Base-by-base conservation (phyloP, 148 eudicot species). In the Camellia sinensis region DNA sequence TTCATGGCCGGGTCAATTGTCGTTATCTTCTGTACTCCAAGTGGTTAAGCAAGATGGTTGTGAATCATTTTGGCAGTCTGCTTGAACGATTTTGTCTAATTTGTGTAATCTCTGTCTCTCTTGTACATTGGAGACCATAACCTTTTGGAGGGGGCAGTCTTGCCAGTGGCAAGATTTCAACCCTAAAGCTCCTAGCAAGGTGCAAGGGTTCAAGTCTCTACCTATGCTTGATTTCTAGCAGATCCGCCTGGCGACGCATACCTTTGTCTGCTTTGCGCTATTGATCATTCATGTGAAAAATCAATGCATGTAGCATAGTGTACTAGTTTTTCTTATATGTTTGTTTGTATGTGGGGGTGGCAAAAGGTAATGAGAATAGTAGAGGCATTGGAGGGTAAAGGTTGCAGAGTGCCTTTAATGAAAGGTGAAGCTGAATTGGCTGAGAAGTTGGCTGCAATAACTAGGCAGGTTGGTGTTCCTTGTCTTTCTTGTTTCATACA, bases 361-460 rank as follows among this genome's bases (percentile, higher is more conserved):
- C 17, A 77, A 82, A 75, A 96, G 98, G 83, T 90, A 44, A 93
- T 93, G 99, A 90, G 98, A 90, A 92, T 96, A 78, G 86, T 96
- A 21, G 98, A 96, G 89, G 99, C 95, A 41, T 86, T 96, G 78
- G 99, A 96, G 84, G 92, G 95, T 62, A 93, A 90, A 86, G 98
- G 99, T 70, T 88, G 87, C 74, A 87, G 98, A 60, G 77, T 93
- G 81, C 98, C 99, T 77, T 82, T 96, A 64, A 92, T 87, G 90
- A 96, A 96, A 85, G 97, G 97, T 74, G 99, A 96, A 85, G 98
- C 85, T 85, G 97, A 93, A 84, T 84, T 96, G 82, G 98, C 95
- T 21, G 95, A 96, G 85, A 96, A 92, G 86, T 82, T 96, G 87
- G 98, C 97, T 76, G 82, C 86, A 22, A 87, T 90, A 75, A 86